Conservation (phyloP, 768 basidiomycete genomes). For the Leccinum longicurvipes region DNA sequence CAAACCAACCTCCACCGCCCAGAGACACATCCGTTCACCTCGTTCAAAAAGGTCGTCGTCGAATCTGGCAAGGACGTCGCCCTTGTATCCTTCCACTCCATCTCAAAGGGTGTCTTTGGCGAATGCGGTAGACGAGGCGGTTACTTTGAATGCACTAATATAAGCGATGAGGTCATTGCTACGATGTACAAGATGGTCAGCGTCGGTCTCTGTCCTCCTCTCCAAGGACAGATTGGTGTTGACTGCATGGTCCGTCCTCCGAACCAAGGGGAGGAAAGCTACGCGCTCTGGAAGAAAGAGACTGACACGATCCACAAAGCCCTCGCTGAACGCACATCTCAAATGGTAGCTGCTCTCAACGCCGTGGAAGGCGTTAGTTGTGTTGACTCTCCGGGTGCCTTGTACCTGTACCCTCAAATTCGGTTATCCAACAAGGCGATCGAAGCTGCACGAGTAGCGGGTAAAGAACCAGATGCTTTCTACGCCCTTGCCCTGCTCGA, state of each 20-base stretch:
- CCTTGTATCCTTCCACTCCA: conserved; percentile 95
- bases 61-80: conserved; percentile 59
- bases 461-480: conserved; percentile 84
- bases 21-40: conserved; percentile 71
- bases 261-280: conserved; percentile 67
- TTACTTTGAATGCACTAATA: conserved; percentile 90
- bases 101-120: conserved; percentile 93
- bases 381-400: conserved; percentile 84
- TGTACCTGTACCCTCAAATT: conserved; percentile 91
- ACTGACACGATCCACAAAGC: conserved; percentile 75
- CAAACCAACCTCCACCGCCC: conserved; percentile 84
- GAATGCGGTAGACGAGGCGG: conserved; percentile 98
- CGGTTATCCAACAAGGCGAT: conserved; percentile 68
- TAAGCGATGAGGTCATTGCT: conserved; percentile 71
- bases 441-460: conserved; percentile 64
- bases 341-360: conserved; percentile 81
- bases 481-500: conserved; percentile 85
- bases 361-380: conserved; percentile 84
- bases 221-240: conserved; percentile 90
- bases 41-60: conserved; percentile 89
- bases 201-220: conserved; percentile 85
- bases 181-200: conserved; percentile 96
- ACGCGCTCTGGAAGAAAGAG: conserved; percentile 79
- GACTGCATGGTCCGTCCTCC: conserved; percentile 95
- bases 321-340: conserved; percentile 62